A percentile compares a stretch with the other conserved stretches of the same genome.
These are phyloP conservation scores for Talaromyces funiculosus DNA, from an alignment of 2,329 filamentous ascomycete species.

Conservation along the genomic window DNA sequence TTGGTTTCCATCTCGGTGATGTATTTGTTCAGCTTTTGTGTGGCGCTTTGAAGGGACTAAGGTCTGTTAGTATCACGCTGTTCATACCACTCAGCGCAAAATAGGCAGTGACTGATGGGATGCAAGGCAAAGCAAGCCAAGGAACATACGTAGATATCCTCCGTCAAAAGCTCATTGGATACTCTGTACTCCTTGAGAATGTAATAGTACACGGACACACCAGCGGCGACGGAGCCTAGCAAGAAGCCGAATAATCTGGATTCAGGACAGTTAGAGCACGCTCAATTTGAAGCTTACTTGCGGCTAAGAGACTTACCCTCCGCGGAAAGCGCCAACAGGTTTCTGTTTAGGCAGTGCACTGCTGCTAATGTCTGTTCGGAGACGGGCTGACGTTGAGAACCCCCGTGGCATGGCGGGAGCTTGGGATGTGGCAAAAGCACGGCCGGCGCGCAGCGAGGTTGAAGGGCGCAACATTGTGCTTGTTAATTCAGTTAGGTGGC, in stretches of 20 bases:
- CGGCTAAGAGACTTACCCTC: constrained; percentile 58
- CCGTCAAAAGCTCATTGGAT: constrained; percentile 85
- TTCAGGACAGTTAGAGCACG: constrained; percentile 2
- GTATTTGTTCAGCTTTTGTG: constrained; percentile 79
- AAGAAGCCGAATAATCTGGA: constrained; percentile 90
- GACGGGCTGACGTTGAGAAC: constrained; percentile 34
- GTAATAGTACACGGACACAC: constrained; percentile 83
- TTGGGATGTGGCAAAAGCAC: constrained; percentile 20
- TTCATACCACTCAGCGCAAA: not conserved
- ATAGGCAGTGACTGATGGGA: not conserved
- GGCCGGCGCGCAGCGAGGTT: constrained; percentile 13
- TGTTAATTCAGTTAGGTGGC: no score
- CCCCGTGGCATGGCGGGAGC: not conserved
- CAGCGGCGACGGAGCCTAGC: constrained; percentile 72
- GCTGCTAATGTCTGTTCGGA: constrained; percentile 33
- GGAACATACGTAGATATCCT: constrained; percentile 86
- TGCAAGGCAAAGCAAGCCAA: not conserved
- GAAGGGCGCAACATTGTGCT: not conserved
- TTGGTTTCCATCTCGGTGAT: constrained; percentile 76
- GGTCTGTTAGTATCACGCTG: not conserved
- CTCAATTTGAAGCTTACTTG: constrained; percentile 16
- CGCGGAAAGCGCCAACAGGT: constrained; percentile 65
- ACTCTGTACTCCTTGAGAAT: constrained; percentile 88
- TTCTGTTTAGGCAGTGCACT: constrained; percentile 50
- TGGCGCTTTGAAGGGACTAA: constrained; percentile 79